These are phyloP conservation scores for Nannochloropsis oceanica DNA, from an alignment of 108 stramenopile species.

Conservation along the genomic window DNA sequence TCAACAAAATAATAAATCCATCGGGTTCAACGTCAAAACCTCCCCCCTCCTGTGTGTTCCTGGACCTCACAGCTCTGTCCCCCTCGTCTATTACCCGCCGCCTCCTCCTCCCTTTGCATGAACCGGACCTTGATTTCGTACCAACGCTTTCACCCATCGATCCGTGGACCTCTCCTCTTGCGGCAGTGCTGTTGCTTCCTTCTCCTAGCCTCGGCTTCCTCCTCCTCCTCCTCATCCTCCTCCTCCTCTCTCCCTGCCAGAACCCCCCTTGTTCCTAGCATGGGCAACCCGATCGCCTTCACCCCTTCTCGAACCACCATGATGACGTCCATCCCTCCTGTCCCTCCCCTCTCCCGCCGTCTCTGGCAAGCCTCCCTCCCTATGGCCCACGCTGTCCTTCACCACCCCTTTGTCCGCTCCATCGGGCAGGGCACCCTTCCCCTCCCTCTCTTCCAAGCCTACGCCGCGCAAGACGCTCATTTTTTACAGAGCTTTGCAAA, in stretches of 20 bases:
- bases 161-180: no score
- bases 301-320: neutral
- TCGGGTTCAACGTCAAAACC: no score
- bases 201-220: neutral
- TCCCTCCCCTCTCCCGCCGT: neutral
- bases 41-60: no score
- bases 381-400: neutral
- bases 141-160: no score
- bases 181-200: neutral
- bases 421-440: neutral
- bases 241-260: neutral
- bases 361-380: neutral
- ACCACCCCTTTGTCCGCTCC: neutral
- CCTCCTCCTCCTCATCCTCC: neutral
- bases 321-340: neutral
- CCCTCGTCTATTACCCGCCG: no score
- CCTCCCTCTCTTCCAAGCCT: neutral
- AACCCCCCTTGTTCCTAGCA: neutral
- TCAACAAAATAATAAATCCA: no score
- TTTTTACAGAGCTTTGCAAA: neutral
- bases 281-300: neutral
- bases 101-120: no score
- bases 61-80: no score
- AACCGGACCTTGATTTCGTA: no score
- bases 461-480: neutral